Evolutionary conservation across 2,329 filamentous ascomycete genomes (phyloP).

Genomic region (Cladobotryum mycophilum): DNA sequence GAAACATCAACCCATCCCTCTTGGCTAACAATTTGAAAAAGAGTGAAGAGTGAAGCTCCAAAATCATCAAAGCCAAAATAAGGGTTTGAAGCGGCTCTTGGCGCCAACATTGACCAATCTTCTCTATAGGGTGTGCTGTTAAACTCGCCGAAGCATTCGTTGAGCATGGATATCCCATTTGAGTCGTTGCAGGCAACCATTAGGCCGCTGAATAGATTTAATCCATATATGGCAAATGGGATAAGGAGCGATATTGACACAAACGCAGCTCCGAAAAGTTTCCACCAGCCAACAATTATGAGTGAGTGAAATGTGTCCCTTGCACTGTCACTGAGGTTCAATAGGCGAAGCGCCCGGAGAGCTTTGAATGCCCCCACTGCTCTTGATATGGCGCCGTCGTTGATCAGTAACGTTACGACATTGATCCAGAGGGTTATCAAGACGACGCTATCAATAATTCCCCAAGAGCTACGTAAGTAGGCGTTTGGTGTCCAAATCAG

Average conservation of each 20-base stretch:
- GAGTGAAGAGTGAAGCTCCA: conserved; percentile 84
- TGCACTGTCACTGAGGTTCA: conserved; percentile 95
- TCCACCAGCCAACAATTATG: conserved; percentile 90
- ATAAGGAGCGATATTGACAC: conserved; percentile 92
- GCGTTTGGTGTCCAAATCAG: conserved; percentile 97
- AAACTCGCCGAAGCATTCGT: conserved; percentile 81
- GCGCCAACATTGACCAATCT: conserved; percentile 75
- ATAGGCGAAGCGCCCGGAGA: conserved; percentile 77
- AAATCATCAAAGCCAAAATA: conserved; percentile 95
- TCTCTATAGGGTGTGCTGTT: conserved; percentile 64
- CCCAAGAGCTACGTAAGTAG: conserved; percentile 94
- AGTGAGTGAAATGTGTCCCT: conserved; percentile 95
- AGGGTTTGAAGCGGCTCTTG: conserved; percentile 72
- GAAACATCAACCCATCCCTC: conserved; percentile 98
- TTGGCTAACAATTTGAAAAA: conserved; percentile 98
- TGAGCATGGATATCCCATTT: conserved; percentile 51
- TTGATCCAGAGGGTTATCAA: conserved; percentile 94
- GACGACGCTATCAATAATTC: conserved; percentile 88
- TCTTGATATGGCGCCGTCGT: conserved; percentile 78
- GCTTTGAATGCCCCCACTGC: conserved; percentile 97
- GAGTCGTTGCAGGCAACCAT: conserved; percentile 70
- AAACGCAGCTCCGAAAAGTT: conserved; percentile 83
- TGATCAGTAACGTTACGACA: conserved; percentile 72
- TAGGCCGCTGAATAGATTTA: conserved; percentile 86
- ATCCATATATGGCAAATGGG: conserved; percentile 91